A percentile compares a stretch with the other conserved stretches of the same genome.
Evolutionary conservation across 306 rosid species (phyloP).

Genomic region (Corylus avellana): DNA sequence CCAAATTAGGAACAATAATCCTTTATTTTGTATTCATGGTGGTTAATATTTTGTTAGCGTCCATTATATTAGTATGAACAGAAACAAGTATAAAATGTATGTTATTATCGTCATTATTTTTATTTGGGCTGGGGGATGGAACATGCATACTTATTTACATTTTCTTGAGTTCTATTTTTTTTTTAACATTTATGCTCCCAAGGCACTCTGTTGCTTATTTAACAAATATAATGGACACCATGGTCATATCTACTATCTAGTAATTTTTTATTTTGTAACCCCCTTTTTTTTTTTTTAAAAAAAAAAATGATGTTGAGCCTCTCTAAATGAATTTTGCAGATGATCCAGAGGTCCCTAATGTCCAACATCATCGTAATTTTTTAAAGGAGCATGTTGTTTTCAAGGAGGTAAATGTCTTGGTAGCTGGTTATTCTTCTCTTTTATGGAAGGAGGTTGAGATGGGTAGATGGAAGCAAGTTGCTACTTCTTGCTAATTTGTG

Average conservation of each 20-base stretch:
- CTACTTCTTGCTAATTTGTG: not conserved
- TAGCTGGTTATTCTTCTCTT: constrained; percentile 11
- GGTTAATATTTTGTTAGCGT: not conserved
- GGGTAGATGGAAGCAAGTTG: constrained; percentile 13
- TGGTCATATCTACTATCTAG: not conserved
- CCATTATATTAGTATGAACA: not conserved
- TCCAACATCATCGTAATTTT: constrained; percentile 79
- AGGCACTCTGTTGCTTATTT: not conserved
- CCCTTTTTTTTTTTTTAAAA: not conserved
- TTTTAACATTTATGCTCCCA: not conserved
- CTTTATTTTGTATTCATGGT: not conserved
- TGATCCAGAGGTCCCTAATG: constrained; percentile 72
- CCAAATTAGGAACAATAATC: not conserved
- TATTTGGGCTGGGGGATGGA: not conserved
- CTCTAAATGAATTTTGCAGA: constrained; percentile 52
- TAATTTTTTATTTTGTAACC: not conserved
- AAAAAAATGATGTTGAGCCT: constrained; percentile 16
- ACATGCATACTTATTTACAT: not conserved
- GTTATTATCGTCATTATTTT: too few relatives aligned
- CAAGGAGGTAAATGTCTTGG: constrained; percentile 69
- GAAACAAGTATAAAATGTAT: not conserved
- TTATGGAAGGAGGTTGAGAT: constrained; percentile 10
- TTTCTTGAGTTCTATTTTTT: not conserved
- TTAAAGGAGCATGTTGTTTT: constrained; percentile 87
- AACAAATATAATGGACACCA: not conserved